These are phyloP conservation scores for Fraxinus albicans DNA, from an alignment of 305 asterid genomes.

Conservation along the genomic window DNA sequence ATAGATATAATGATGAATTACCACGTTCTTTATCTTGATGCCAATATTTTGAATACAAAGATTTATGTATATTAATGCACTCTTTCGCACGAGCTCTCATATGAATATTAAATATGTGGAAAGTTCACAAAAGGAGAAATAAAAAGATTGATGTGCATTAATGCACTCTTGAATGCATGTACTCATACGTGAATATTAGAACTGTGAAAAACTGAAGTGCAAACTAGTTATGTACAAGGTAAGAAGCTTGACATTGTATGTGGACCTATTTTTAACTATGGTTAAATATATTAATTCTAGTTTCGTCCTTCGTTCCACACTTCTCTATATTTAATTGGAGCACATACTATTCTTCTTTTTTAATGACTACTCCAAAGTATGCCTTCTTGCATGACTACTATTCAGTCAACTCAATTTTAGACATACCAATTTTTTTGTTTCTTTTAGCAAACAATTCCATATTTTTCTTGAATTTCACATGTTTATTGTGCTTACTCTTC, in stretches of 20 bases:
- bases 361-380: not conserved
- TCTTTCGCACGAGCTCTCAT: not conserved
- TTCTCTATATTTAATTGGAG: not conserved
- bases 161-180: not conserved
- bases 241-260: not conserved
- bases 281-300: not conserved
- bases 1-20: not conserved
- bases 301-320: not conserved
- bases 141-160: not conserved
- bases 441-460: not conserved
- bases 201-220: not conserved
- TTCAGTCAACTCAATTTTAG: not conserved
- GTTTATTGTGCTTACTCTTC: not conserved
- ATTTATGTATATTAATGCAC: not conserved
- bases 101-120: not conserved
- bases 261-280: not conserved
- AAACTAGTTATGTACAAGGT: not conserved
- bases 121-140: not conserved
- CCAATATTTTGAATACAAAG: not conserved
- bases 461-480: not conserved
- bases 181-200: not conserved
- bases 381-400: not conserved
- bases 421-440: not conserved
- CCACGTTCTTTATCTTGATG: not conserved
- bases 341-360: not conserved